Evolutionary conservation across 202 grass and related monocot genomes (phyloP).

Genomic region (Bolboschoenoplectus hybrid): DNA sequence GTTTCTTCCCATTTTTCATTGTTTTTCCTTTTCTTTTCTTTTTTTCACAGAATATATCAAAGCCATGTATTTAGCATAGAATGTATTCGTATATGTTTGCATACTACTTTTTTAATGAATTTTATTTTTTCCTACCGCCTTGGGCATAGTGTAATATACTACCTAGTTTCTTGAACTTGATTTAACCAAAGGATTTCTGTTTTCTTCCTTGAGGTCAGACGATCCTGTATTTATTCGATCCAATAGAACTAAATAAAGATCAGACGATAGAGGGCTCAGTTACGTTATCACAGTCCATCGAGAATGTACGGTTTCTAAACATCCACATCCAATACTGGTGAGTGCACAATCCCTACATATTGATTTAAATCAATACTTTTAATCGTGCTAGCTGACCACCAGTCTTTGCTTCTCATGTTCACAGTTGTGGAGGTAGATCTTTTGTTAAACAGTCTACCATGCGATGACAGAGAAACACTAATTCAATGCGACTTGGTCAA

Average conservation of each 20-base stretch:
- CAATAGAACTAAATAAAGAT: constrained; percentile 81
- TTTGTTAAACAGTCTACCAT: constrained; percentile 33
- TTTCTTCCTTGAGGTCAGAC: constrained; percentile 55
- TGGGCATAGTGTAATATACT: constrained; percentile 8
- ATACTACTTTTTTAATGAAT: constrained; percentile 6
- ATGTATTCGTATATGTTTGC: not conserved
- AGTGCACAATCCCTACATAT: constrained; percentile 39
- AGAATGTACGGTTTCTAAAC: constrained; percentile 83
- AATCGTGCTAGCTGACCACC: not conserved
- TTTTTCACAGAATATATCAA: not conserved
- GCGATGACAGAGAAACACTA: constrained; percentile 1
- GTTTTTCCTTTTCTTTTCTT: not conserved
- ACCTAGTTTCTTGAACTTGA: constrained; percentile 24
- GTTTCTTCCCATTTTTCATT: constrained; percentile 41
- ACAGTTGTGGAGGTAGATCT: constrained; percentile 38
- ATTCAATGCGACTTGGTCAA: constrained; percentile 23
- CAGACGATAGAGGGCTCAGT: constrained; percentile 93
- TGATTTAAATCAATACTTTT: constrained; percentile 19
- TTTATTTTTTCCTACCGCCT: not conserved
- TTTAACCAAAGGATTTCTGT: constrained; percentile 13
- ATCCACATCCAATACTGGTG: constrained; percentile 85
- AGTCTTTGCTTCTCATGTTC: constrained; percentile 1
- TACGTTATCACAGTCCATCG: constrained; percentile 74
- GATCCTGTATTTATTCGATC: constrained; percentile 82
- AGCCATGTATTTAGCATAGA: not conserved